Percentiles rank a stretch among this genome's conserved stretches.
Evolutionary conservation across 2,329 filamentous ascomycete genomes (phyloP).

Genomic region (Phialocephala subalpina): DNA sequence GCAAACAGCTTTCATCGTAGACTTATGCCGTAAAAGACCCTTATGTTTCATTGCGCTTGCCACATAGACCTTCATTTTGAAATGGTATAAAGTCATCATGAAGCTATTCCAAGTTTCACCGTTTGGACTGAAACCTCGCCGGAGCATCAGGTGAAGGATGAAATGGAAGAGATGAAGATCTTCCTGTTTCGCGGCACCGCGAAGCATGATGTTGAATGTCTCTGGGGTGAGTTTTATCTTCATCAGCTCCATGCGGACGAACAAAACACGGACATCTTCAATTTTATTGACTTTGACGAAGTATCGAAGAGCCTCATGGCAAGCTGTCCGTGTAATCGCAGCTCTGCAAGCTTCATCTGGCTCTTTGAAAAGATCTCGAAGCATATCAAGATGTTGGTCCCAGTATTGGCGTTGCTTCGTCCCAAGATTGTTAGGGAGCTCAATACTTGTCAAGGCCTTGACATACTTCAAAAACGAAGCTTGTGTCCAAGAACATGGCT

Average conservation of each 20-base stretch:
- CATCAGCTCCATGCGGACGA: conserved; percentile 46
- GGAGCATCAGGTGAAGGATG: conserved; percentile 49
- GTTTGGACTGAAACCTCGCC: conserved; percentile 48
- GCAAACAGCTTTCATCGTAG: conserved; percentile 25
- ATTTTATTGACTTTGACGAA: conserved; percentile 46
- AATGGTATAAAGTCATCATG: conserved; percentile 37
- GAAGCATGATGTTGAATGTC: conserved; percentile 54
- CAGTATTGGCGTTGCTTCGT: conserved; percentile 29
- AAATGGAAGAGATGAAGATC: conserved; percentile 49
- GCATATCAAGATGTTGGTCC: conserved; percentile 33
- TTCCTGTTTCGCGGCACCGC: conserved; percentile 46
- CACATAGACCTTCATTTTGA: conserved; percentile 31
- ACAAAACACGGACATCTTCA: conserved; percentile 43
- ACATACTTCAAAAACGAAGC: conserved; percentile 49
- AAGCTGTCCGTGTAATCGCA: conserved; percentile 49
- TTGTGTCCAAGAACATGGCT: conserved; percentile 41
- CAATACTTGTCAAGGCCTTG: conserved; percentile 45
- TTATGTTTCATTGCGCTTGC: conserved; percentile 36
- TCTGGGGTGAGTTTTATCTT: conserved; percentile 44
- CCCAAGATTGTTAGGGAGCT: conserved; percentile 31
- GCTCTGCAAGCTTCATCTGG: conserved; percentile 37
- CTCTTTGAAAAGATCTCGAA: conserved; percentile 45
- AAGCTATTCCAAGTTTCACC: conserved; percentile 52
- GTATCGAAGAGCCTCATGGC: conserved; percentile 49
- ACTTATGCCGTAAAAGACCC: conserved; percentile 31